phyloP scores from a whole-genome alignment of 2,329 filamentous ascomycete genomes.

The Cladosporium sp. region DNA sequence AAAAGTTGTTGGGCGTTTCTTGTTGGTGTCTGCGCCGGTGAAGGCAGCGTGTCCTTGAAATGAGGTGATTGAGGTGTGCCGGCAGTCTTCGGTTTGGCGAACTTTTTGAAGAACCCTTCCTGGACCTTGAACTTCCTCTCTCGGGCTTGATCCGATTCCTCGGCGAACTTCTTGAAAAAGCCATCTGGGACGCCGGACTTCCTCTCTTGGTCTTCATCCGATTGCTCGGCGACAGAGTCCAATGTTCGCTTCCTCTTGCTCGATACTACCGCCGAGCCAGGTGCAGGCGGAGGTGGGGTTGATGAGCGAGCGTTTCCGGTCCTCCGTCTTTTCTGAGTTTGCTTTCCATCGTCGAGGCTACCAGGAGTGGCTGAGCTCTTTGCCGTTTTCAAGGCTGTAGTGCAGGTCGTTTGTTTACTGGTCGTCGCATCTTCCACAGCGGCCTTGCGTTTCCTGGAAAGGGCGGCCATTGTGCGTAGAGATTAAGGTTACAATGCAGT shows the following conservation, averaged over 20 bases:
- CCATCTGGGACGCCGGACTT: conserved; percentile 6
- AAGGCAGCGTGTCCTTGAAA: conserved; percentile 25
- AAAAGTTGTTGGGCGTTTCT: conserved; percentile 30
- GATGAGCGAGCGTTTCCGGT: conserved; percentile 15
- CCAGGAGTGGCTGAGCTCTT: not conserved
- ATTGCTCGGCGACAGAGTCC: conserved; percentile 17
- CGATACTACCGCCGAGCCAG: not conserved
- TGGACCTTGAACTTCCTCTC: conserved; percentile 13
- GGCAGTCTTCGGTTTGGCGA: conserved; percentile 12
- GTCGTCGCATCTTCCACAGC: conserved; percentile 15
- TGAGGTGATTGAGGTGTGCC: conserved; percentile 29
- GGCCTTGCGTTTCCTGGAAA: conserved; percentile 24
- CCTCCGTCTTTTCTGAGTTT: conserved; percentile 12
- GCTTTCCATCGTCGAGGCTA: not conserved
- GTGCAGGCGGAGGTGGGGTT: conserved; percentile 16
- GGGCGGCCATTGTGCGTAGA: conserved; percentile 19
- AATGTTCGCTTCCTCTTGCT: conserved; percentile 23
- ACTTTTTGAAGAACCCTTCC: conserved; percentile 15
- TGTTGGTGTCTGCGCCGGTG: conserved; percentile 30
- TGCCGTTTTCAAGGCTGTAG: conserved; percentile 1
- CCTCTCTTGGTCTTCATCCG: conserved; percentile 21
- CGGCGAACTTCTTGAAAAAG: conserved; percentile 15
- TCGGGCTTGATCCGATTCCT: conserved; percentile 17
- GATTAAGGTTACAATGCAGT: not conserved
- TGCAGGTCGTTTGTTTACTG: conserved; percentile 21